Evolutionary conservation across 2,329 filamentous ascomycete species (phyloP).

Genomic region (Juglanconis sp.): DNA sequence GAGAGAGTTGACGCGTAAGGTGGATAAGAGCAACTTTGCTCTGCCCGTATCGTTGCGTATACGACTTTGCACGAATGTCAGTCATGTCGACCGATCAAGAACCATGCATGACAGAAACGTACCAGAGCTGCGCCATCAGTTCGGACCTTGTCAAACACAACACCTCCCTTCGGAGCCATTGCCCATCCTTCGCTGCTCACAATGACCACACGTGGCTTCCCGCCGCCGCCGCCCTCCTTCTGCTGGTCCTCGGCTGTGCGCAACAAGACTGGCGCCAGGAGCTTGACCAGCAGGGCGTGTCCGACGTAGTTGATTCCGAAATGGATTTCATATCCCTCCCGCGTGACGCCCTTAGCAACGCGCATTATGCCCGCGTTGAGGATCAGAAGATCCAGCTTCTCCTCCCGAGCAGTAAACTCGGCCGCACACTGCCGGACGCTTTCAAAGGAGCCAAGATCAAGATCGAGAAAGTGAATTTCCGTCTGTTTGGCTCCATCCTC

Average conservation of each 20-base stretch:
- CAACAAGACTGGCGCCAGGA: constrained; percentile 31
- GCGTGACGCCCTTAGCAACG: constrained; percentile 25
- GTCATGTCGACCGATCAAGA: background rate
- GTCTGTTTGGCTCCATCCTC: background rate
- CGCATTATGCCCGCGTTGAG: constrained; percentile 10
- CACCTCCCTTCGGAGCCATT: constrained; percentile 25
- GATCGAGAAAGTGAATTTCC: constrained; percentile 1
- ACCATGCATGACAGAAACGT: background rate
- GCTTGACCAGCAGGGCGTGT: constrained; percentile 36
- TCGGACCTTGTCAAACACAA: constrained; percentile 31
- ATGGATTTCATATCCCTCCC: constrained; percentile 41
- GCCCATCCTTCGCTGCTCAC: constrained; percentile 24
- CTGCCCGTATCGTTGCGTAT: constrained; percentile 41
- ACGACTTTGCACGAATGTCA: constrained; percentile 18
- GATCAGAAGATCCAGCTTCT: constrained; percentile 3
- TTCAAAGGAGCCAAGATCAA: constrained; percentile 8
- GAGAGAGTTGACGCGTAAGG: constrained; percentile 37
- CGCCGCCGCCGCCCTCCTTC: background rate
- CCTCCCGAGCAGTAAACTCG: background rate
- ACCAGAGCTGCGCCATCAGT: constrained; percentile 18
- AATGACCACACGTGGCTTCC: constrained; percentile 20
- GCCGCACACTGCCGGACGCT: constrained; percentile 4
- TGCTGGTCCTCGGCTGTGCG: constrained; percentile 20
- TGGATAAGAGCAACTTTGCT: constrained; percentile 47
- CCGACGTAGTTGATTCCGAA: constrained; percentile 43